Percentiles rank a stretch among this genome's conserved stretches.
phyloP scores from a whole-genome alignment of 805 yeast genomes.

The Naumovozyma dairenensis region DNA sequence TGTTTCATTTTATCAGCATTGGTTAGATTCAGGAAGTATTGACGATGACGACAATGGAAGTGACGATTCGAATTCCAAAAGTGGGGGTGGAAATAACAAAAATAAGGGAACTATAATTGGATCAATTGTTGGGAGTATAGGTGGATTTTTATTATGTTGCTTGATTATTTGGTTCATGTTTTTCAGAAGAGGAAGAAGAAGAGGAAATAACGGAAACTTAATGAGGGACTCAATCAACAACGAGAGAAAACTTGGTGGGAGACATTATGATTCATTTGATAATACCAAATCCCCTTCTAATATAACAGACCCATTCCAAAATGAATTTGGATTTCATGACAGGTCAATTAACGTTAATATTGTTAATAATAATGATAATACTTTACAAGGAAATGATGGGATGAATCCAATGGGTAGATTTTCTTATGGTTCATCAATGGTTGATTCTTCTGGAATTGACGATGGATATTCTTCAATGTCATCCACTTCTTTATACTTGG shows the following conservation, averaged over 20 bases:
- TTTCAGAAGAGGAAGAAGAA: slow-evolving; percentile 9
- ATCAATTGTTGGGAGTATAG: slow-evolving; percentile 25
- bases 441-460: slow-evolving; percentile 13
- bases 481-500: no score
- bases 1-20: slow-evolving; percentile 2
- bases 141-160: slow-evolving; percentile 17
- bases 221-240: no score
- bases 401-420: no score
- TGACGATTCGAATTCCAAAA: no score
- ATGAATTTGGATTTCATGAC: slow-evolving; percentile 18
- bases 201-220: slow-evolving; percentile 1
- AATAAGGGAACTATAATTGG: slow-evolving; percentile 9
- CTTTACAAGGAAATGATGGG: no score
- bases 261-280: no score
- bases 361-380: no score
- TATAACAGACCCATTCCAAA: slow-evolving; percentile 24
- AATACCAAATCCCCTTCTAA: no score
- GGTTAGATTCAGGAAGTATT: slow-evolving; percentile 3
- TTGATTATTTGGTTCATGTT: slow-evolving; percentile 14
- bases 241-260: no score
- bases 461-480: slow-evolving; percentile 10
- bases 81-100: neutral
- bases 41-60: neutral
- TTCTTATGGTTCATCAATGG: slow-evolving; percentile 12
- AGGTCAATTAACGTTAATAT: slow-evolving; percentile 7